Evolutionary conservation across 208 protist genomes (phyloP).

Genomic region (Lotmaria passim): DNA sequence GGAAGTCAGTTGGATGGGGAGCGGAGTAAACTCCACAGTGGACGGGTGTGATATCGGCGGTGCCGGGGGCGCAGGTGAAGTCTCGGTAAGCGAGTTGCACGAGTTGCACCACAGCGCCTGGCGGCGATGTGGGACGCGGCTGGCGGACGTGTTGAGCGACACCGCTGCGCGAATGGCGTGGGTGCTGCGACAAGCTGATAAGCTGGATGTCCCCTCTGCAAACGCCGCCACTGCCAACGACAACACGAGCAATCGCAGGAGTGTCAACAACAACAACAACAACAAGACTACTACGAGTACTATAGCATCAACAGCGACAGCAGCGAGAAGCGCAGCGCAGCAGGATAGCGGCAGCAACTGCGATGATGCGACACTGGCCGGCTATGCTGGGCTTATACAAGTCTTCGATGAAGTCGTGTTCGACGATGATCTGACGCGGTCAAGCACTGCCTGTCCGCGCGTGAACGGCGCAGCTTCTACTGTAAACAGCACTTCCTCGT

Average conservation of each 20-base stretch:
- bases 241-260: not conserved
- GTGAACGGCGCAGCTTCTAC: not conserved
- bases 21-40: not conserved
- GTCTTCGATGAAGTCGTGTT: not conserved
- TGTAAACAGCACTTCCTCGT: not conserved
- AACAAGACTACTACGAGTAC: not conserved
- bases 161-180: not conserved
- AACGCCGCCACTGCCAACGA: not conserved
- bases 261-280: too few relatives aligned
- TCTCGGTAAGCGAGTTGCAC: not conserved
- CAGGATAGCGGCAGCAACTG: too few relatives aligned
- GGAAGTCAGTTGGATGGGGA: slow-evolving; percentile 24
- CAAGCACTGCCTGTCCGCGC: too few relatives aligned
- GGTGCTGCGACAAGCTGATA: not conserved
- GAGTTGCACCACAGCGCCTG: not conserved
- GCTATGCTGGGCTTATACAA: not conserved
- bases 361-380: not conserved
- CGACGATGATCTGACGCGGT: not conserved
- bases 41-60: not conserved
- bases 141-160: not conserved
- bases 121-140: not conserved
- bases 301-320: not conserved
- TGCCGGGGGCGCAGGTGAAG: not conserved
- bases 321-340: not conserved
- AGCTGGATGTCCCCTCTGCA: not conserved